Evolutionary conservation across 73 alveolate species (phyloP).

Genomic region (Paramecium primaurelia): DNA sequence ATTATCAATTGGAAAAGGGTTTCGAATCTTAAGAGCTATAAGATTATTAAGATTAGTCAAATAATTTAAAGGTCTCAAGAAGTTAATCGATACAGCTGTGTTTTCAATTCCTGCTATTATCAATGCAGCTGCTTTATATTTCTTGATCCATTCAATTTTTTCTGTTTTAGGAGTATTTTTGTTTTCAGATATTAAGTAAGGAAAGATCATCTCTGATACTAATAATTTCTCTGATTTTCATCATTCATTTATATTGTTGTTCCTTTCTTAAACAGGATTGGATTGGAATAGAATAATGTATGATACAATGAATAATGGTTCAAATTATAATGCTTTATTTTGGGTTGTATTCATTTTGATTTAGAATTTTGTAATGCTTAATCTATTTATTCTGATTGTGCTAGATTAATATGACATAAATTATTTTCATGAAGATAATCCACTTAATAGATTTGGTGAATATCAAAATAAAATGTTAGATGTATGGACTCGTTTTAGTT

Average conservation of each 20-base stretch:
- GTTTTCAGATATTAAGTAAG: conserved; percentile 63
- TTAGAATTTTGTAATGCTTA: conserved; percentile 39
- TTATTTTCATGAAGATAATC: conserved; percentile 45
- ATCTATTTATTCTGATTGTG: neutral
- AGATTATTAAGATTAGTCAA: conserved; percentile 74
- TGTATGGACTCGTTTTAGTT: neutral
- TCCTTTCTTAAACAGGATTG: conserved; percentile 92
- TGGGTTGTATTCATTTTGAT: conserved; percentile 45
- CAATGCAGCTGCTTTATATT: conserved; percentile 86
- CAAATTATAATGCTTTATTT: conserved; percentile 31
- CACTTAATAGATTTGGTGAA: conserved; percentile 1
- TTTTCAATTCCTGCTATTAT: conserved; percentile 93
- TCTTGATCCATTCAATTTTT: conserved; percentile 85
- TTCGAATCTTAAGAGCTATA: conserved; percentile 71
- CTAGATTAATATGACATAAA: conserved; percentile 26
- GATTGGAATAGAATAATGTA: conserved; percentile 88
- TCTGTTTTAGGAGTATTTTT: conserved; percentile 90
- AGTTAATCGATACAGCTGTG: conserved; percentile 70
- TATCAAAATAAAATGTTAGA: neutral
- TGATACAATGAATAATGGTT: conserved; percentile 62
- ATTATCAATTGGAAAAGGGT: conserved; percentile 63
- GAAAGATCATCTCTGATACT: conserved; percentile 66
- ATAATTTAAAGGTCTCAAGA: conserved; percentile 71
- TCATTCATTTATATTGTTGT: conserved; percentile 75
- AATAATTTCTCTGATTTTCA: conserved; percentile 85